phyloP scores from a whole-genome alignment of 129 eudicot genomes.

The Centaurea solstitialis region DNA sequence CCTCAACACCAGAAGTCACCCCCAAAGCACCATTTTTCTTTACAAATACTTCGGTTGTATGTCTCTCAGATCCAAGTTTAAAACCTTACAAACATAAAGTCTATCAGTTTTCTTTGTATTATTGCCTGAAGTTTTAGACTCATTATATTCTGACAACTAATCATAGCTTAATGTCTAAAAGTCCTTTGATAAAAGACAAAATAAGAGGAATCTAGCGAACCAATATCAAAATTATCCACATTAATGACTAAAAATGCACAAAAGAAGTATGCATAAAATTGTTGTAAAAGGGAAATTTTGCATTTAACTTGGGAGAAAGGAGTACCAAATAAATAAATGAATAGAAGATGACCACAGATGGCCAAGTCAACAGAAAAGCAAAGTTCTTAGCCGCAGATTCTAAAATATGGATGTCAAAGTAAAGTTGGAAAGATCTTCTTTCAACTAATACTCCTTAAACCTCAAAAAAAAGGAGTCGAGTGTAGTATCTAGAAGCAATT shows the following conservation, averaged over 20 bases:
- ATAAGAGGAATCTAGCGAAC: background rate
- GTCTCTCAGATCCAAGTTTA: slow-evolving; percentile 96
- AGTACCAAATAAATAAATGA: background rate
- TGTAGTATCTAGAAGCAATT: background rate
- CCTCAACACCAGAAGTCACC: slow-evolving; percentile 87
- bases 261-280: background rate
- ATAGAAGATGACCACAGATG: background rate
- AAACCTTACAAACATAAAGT: slow-evolving; percentile 46
- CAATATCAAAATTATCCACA: background rate
- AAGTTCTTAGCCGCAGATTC: background rate
- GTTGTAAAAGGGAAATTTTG: background rate
- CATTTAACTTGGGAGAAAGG: background rate
- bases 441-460: background rate
- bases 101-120: background rate
- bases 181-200: background rate
- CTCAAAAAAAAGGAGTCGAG: background rate
- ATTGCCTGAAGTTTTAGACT: background rate
- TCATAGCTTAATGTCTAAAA: background rate
- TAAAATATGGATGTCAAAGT: background rate
- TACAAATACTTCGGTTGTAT: slow-evolving; percentile 68
- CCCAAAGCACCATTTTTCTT: slow-evolving; percentile 61
- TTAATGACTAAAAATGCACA: background rate
- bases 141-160: background rate
- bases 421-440: background rate
- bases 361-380: background rate